Base-by-base conservation (phyloP, 768 basidiomycete species). In the Termitomyces sp. region DNA sequence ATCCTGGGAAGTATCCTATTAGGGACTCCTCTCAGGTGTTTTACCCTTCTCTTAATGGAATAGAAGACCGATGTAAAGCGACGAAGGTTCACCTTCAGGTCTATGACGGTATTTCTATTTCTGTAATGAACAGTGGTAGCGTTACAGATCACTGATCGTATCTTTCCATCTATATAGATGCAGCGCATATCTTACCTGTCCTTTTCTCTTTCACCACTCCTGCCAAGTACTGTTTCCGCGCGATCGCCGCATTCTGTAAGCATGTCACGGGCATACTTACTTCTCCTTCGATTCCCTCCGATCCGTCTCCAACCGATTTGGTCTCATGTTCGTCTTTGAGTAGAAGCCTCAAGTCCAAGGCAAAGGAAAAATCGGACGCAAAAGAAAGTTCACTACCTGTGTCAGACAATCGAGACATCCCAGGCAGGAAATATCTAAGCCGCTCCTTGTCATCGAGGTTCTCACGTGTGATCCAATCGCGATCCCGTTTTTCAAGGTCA, bases 51-150 rank as follows among this genome's bases (percentile, higher is more conserved):
- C 66, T 89, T 23, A 65, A 74, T 8, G 80, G 75, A 11, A 84
- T 87, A 58, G 85, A 84, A 64, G 63, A 69, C 15, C 75, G 75
- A 11, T 71, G 72, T 61, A 67, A 70, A n/a, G 76, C 89, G 1
- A 94, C 94, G 1, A 78, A 86, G 55, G 93, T 96, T 17, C 94
- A 98, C 72, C 75, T 98, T 11, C 94, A 98, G 68, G 84, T 97
- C 1, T 97, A 94, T 66, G 94, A 98, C 66, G 93, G 91, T 80
- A 69, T 74, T 28, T 19, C 55, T 47, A 57, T 66, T 11, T 68
- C 64, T 9, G 56, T 68, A 63, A 46, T 61, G 57, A 56, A 53
- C 67, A 63, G 45, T 60, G 56, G 57, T 54, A 40, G 23, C 4
- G 17, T 8, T 33, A 11, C 15, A 30, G 15, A 7, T 41, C 17